Base-by-base conservation (phyloP, 306 rosid species). In the Vigna radiata region DNA sequence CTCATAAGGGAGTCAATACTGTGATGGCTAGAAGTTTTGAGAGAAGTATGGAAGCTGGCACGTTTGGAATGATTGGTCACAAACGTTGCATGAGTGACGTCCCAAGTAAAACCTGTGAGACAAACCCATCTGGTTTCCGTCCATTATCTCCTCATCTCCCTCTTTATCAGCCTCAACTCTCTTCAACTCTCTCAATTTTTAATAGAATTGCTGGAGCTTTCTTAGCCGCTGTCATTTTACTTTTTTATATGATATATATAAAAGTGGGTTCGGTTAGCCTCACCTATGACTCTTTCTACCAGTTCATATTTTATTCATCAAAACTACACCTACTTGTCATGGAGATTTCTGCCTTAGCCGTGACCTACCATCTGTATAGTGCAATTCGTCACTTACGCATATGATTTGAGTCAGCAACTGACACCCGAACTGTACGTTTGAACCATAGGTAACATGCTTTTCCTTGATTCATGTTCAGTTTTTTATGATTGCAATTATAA, bases 21-120 rank as follows among this genome's bases (percentile, higher is more conserved):
- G 86, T 91, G 75, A 90, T 91, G 83, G 86, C 94, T 37, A 94
- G 89, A 72, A 91, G 93, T 76, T 83, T 90, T 21, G 89, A 82
- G 87, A 88, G 92, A 75, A 83, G 95, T n/a, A 89, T 86, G 81
- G 93, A 85, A 75, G 86, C 91, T 17, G 90, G 87, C 43, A 60
- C 93, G 23, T 87, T 92, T 8, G 95, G 95, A 74, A 77, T 90
- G 41, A 36, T 36, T 90, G 88, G 93, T 60, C 91, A 85, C 4
- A 93, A 36, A 58, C 97, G 94, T 14, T 91, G 80, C 73, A 81
- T 86, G 54, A 92, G 92, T 70, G 90, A 81, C 77, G 86, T 81
- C 61, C 86, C 97, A 7, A 85, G 78, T 82, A 80, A 79, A 39
- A 71, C 86, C 76, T 87, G 87, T 16, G 88, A 89, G 83, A 86